Conservation (phyloP, 1,284 basidiomycete species). For the Heterobasidion occidentale region DNA sequence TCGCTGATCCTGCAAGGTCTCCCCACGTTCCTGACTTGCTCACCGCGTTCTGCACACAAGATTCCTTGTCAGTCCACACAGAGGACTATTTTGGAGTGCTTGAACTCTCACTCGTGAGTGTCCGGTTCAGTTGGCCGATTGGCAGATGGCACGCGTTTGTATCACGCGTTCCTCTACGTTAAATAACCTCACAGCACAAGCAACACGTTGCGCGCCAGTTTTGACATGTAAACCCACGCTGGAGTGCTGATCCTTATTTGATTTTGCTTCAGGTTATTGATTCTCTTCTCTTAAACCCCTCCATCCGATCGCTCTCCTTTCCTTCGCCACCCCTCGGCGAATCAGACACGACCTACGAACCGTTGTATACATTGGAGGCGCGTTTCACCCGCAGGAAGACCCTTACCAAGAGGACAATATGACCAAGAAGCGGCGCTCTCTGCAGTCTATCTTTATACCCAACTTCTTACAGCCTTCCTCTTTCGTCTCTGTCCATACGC, state of each 20-base stretch:
- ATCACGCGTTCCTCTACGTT: no score
- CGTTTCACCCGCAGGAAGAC: background rate
- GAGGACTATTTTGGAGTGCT: no score
- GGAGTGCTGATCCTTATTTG: background rate
- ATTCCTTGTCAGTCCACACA: background rate
- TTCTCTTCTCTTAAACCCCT: background rate
- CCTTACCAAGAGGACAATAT: conserved; percentile 9
- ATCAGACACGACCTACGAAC: background rate
- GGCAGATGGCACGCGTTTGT: no score
- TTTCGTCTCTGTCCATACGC: conserved; percentile 7
- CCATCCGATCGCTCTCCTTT: background rate
- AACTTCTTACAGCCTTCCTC: conserved; percentile 25
- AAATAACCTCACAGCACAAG: no score
- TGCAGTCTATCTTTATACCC: conserved; percentile 40
- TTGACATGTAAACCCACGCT: background rate
- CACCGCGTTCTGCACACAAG: background rate
- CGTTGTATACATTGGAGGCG: background rate
- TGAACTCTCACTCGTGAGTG: background rate
- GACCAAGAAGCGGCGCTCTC: conserved; percentile 40
- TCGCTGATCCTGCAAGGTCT: background rate
- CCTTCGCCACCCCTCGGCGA: background rate
- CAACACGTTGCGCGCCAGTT: no score
- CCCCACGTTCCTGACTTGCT: background rate
- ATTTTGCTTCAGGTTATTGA: background rate
- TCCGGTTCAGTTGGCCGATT: background rate